Evolutionary conservation across 768 basidiomycete genomes (phyloP), one percentile per base, ranked within the genome.

Genomic region (Termitomyces sp.): DNA sequence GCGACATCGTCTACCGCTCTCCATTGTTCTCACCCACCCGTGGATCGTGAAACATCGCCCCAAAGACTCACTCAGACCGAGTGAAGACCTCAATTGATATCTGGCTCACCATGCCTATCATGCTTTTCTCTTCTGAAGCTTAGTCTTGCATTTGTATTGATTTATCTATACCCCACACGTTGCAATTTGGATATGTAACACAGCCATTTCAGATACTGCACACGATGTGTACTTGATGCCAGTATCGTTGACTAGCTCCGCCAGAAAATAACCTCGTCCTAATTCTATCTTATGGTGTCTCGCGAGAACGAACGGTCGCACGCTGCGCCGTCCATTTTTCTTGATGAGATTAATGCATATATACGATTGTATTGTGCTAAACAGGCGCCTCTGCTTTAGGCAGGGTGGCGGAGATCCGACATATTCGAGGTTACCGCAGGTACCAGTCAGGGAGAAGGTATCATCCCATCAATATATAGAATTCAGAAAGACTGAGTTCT

Each of bases 21-120:
- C 74, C 0, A 86, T 93, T 16, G 95, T 93, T 32, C 76, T 86
- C 27, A 76, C 76, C 4, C 95, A 96, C 67, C 93, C 93, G 10
- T 98, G 95, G 93, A 88, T 98, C 47, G 73, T 86, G 26, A 88
- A 79, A 65, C 79, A 89, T 61, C 76, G 86, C 34, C 79, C 83
- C 5, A 86, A 83, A 65, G 76, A 74, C 18, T 58, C 43, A 26
- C 50, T 62, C 27, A 61, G 73, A 55, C 67, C 66, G 6, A 70
- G 69, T 42, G 62, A 13, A 14, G 30, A 22, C 20, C 48, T 18
- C 14, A 40, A 26, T 5, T 60, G 49, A 59, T 44, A 20, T 20
- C 8, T 13, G 45, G 16, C n/a, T 22, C 20, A 6, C 20, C 20
- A 9, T 53, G 18, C 5, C 33, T 37, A 43, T 53, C 5, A 24